Evolutionary conservation across 148 eudicot species (phyloP), one percentile per base, ranked within the genome.

Genomic region (Cornus kousa): DNA sequence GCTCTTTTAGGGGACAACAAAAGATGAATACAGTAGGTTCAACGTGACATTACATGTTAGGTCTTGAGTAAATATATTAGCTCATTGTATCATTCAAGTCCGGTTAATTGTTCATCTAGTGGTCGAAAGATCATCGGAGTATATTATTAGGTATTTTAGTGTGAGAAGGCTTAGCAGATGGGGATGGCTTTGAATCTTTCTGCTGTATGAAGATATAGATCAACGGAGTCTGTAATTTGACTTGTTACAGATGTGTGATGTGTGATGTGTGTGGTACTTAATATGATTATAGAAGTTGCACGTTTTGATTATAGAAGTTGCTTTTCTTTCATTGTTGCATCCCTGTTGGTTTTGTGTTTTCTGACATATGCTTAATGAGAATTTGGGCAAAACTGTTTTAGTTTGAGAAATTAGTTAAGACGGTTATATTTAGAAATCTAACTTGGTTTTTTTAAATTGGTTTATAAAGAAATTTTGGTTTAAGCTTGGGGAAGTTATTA

Each of bases 1-100:
- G 86, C 87, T 92, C 33, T 82, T 90, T 60, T 89, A 88, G 84
- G 76, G 66, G 77, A 77, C 39, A 43, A 48, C 20, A 5, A 14
- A 37, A 67, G 65, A 53, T 9, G 68, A 33, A 24, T 19, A 9
- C 22, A 22, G 24, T 4, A 48, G 22, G 5, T 13, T 31, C 31
- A 50, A 28, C 64, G 32, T 46, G 65, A 59, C 5, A 55, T 19
- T 32, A 22, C 55, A 37, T 20, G 7, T 53, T 48, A 32, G 79
- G 46, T 77, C 50, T 50, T 46, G 72, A 72, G 40, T 76, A 48
- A 12, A 67, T 62, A 62, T 62, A 6, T 9, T 5, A 67, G 28
- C 69, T 55, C 66, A 67, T 50, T 40, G 59, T 75, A 40, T 17
- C 22, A 74, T 40, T 60, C n/a, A 17, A 37, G 9, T 62, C 24